Percentiles rank a stretch among this genome's conserved stretches.
phyloP scores from a whole-genome alignment of 2,329 filamentous ascomycete species.

The Waltergamsia citrina region DNA sequence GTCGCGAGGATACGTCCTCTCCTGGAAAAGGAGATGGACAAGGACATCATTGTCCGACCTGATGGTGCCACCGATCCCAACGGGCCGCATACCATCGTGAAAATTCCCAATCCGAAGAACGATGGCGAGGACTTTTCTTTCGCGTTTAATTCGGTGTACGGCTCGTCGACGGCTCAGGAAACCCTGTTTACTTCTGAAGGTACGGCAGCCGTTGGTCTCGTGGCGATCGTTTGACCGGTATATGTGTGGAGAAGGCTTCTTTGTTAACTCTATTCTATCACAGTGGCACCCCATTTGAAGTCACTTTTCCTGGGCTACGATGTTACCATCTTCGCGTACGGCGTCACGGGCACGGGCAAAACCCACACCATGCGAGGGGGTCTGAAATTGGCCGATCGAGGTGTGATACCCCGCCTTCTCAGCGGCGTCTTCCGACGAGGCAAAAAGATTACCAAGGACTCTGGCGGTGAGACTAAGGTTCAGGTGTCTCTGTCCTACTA shows the following conservation, averaged over 20 bases:
- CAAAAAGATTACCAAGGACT: conserved; percentile 78
- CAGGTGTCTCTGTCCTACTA: conserved; percentile 80
- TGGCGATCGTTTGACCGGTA: no score
- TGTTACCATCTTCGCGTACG: conserved; percentile 86
- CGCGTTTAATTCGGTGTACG: conserved; percentile 90
- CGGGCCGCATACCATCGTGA: conserved; percentile 59
- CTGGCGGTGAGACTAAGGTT: conserved; percentile 58
- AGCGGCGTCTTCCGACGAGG: conserved; percentile 78
- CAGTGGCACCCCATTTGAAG: conserved; percentile 83
- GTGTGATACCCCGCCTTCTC: conserved; percentile 77
- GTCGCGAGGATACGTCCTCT: conserved; percentile 86
- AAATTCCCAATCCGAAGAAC: conserved; percentile 92
- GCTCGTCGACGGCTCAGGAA: conserved; percentile 70
- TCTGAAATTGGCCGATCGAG: conserved; percentile 73
- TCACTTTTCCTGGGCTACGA: conserved; percentile 85
- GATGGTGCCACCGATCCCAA: conserved; percentile 53
- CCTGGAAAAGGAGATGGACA: conserved; percentile 74
- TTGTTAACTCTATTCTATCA: conserved; percentile 3
- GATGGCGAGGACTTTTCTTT: conserved; percentile 86
- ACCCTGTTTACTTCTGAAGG: conserved; percentile 84
- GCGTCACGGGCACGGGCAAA: conserved; percentile 87
- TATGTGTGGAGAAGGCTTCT: no score
- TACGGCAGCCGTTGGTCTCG: conserved; percentile 28
- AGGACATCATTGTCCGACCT: conserved; percentile 73
- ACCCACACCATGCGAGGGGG: conserved; percentile 95